Base-by-base conservation (phyloP, 768 basidiomycete genomes). In the Mycena olivaceomarginata region DNA sequence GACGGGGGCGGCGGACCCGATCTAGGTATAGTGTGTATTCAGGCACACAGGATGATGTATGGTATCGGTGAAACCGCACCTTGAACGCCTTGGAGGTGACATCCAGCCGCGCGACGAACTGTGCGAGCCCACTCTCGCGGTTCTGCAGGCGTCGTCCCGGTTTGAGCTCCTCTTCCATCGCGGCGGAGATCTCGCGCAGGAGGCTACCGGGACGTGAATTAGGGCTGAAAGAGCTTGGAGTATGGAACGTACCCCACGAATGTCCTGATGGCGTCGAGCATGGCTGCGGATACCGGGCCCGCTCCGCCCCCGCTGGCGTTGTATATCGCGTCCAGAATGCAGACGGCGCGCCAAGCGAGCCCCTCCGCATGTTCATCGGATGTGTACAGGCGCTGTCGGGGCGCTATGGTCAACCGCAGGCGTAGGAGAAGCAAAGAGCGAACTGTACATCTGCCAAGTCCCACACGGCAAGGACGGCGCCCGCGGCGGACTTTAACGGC, bases 131-230 rank as follows among this genome's bases (percentile, higher is more conserved):
- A 56, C 67, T 68, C 67, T 68, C 51, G 48, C 53, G 67, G n/a
- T 5, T 40, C 53, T 57, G 67, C 39, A 68, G 48, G 25, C 39
- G 51, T 40, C 51, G 40, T 4, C 67, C 18, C 51, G 37, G 18
- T 41, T 68, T 41, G 37, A 68, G 51, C 31, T 68, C 31, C 67
- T 10, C 39, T 68, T 68, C 67, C 67, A 68, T 68, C 51, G 67
- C 39, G 67, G 67, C 67, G 51, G 37, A 68, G 37, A 68, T 68
- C 67, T 68, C 51, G 51, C 51, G 51, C 67, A 68, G 20, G 53
- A 68, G 51, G 53, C 67, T 68, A 41, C 15, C 67, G 48, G 67
- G 53, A 53, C 51, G 53, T 68, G 39, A 56, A 56, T 57, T 15
- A 68, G 67, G 45, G 45, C 15, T 12, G 6, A 41, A 56, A 68